Conservation (phyloP, 768 basidiomycete genomes). For the Agaricus sinodeliciosus region DNA sequence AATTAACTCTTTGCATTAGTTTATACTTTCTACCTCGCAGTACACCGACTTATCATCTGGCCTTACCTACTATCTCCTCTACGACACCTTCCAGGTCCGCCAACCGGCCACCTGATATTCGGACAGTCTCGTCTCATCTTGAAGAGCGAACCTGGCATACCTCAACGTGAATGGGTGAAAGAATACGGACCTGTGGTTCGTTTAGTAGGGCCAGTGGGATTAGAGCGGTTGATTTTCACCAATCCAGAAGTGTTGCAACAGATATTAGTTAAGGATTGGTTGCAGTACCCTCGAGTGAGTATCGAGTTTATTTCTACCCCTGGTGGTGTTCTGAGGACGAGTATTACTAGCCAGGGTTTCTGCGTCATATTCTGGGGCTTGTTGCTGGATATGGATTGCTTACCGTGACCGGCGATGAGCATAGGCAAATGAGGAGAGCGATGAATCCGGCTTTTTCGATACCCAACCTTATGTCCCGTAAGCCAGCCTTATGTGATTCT, state of each 20-base stretch:
- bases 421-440: conserved; percentile 41
- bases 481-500: conserved; percentile 7
- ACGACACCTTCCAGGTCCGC: conserved; percentile 22
- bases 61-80: conserved; percentile 24
- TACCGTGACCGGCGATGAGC: conserved; percentile 42
- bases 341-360: conserved; percentile 30
- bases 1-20: background rate
- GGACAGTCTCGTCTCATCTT: conserved; percentile 36
- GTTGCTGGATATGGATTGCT: conserved; percentile 40
- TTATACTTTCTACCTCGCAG: conserved; percentile 4
- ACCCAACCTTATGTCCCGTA: conserved; percentile 33
- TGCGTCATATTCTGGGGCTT: conserved; percentile 34
- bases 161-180: conserved; percentile 42
- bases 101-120: conserved; percentile 18
- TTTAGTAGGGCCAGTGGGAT: conserved; percentile 36
- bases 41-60: conserved; percentile 23
- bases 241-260: conserved; percentile 38
- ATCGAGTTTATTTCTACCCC: background rate
- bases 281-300: conserved; percentile 38
- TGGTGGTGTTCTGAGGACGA: background rate
- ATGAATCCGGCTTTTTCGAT: conserved; percentile 51
- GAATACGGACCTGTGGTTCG: conserved; percentile 38
- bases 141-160: conserved; percentile 33
- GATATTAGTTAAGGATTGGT: conserved; percentile 37
- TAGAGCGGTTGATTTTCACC: conserved; percentile 39